Percentiles rank a stretch among this genome's conserved stretches.
Evolutionary conservation across 2,329 filamentous ascomycete genomes (phyloP).

Genomic region (Botrytis galanthina): DNA sequence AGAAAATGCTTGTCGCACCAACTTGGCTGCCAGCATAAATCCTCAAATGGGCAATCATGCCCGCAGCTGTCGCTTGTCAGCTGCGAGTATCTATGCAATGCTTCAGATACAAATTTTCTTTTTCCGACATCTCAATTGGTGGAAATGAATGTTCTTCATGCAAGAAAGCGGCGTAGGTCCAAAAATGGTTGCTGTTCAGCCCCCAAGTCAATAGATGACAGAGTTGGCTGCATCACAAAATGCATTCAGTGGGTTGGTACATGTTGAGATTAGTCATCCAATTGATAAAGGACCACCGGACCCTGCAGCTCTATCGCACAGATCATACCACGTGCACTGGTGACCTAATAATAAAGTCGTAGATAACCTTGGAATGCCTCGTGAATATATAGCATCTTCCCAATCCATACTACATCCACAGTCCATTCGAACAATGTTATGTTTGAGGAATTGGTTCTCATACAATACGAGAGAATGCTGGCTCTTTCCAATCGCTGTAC

Average conservation of each 20-base stretch:
- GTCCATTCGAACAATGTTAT: background rate
- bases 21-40: slow-evolving; percentile 2
- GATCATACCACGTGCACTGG: too few relatives aligned
- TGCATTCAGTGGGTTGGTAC: background rate
- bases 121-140: background rate
- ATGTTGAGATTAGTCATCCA: background rate
- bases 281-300: background rate
- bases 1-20: background rate
- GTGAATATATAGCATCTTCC: background rate
- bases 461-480: background rate
- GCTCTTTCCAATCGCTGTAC: background rate
- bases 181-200: background rate
- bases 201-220: background rate
- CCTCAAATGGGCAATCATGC: background rate
- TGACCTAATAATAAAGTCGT: too few relatives aligned
- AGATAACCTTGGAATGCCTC: background rate
- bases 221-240: background rate
- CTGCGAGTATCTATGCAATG: slow-evolving; percentile 7
- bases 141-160: background rate
- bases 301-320: background rate
- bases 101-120: background rate
- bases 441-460: background rate
- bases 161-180: background rate
- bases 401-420: background rate
- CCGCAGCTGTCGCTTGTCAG: slow-evolving; percentile 6